phyloP scores from a whole-genome alignment of 106 monocot species.

The Acorus calamus region DNA sequence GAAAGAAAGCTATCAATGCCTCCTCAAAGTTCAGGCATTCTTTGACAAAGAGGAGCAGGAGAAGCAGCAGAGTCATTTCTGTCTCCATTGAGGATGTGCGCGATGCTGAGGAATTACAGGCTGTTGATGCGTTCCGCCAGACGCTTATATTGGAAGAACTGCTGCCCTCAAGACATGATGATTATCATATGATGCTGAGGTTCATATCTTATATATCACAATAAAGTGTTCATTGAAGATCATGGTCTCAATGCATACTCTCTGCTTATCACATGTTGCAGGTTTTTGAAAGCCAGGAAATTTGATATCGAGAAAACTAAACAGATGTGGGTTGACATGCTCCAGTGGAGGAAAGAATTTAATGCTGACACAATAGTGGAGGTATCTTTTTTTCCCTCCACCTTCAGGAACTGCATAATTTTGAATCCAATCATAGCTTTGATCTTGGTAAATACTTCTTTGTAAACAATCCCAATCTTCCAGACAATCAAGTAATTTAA shows the following conservation, averaged over 20 bases:
- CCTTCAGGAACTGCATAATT: background rate
- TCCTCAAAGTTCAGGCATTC: constrained; percentile 49
- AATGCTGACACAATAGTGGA: constrained; percentile 49
- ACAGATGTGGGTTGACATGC: constrained; percentile 80
- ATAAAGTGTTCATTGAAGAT: too few relatives aligned
- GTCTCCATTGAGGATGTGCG: constrained; percentile 54
- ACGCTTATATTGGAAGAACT: constrained; percentile 58
- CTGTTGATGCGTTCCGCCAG: constrained; percentile 66
- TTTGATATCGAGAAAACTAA: constrained; percentile 65
- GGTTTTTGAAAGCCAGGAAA: constrained; percentile 59
- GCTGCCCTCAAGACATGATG: constrained; percentile 62
- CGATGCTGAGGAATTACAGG: constrained; percentile 59
- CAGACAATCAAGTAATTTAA: too few relatives aligned
- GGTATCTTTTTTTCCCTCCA: constrained; percentile 16
- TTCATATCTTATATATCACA: background rate
- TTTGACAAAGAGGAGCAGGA: constrained; percentile 39
- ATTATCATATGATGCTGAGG: constrained; percentile 71
- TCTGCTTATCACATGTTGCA: constrained; percentile 7
- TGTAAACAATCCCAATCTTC: too few relatives aligned
- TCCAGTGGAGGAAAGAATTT: constrained; percentile 74
- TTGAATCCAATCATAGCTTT: background rate
- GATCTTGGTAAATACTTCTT: too few relatives aligned
- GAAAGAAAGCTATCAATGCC: constrained; percentile 33
- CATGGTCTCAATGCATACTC: background rate
- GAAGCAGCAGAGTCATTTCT: constrained; percentile 48